Conservation (phyloP, 2,329 filamentous ascomycete genomes). For the Penicillium sp. region DNA sequence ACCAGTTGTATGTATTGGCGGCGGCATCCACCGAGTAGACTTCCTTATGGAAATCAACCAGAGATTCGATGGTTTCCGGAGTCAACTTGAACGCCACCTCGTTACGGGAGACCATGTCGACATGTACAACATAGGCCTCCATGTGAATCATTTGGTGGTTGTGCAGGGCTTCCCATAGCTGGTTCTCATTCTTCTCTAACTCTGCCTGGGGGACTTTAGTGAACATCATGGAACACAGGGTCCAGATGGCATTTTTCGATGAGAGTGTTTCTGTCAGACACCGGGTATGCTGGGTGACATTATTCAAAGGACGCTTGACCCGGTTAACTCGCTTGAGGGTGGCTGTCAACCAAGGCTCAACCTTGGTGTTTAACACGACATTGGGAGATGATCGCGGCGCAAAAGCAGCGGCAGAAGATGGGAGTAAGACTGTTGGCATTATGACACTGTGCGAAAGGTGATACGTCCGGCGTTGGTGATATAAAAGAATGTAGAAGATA, state of each 20-base stretch:
- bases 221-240: conserved; percentile 82
- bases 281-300: conserved; percentile 85
- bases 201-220: conserved; percentile 80
- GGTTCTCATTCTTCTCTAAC: conserved; percentile 70
- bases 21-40: conserved; percentile 85
- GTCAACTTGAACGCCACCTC: conserved; percentile 98
- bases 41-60: conserved; percentile 94
- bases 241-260: conserved; percentile 85
- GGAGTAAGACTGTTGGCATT: conserved; percentile 90
- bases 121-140: conserved; percentile 95
- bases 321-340: conserved; percentile 94
- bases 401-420: conserved; percentile 91
- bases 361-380: conserved; percentile 82
- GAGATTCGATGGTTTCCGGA: conserved; percentile 79
- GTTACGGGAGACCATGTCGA: conserved; percentile 96
- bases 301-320: conserved; percentile 94
- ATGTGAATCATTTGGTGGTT: conserved; percentile 89
- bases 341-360: conserved; percentile 93
- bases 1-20: conserved; percentile 85
- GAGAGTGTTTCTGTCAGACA: conserved; percentile 93
- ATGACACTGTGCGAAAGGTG: conserved; percentile 43
- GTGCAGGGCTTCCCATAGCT: conserved; percentile 75
- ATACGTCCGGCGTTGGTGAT: conserved; percentile 40
- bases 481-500: conserved; percentile 30
- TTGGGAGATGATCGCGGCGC: conserved; percentile 88